phyloP scores from a whole-genome alignment of 2,329 filamentous ascomycete species.

The Pestalotiopsis sp. region DNA sequence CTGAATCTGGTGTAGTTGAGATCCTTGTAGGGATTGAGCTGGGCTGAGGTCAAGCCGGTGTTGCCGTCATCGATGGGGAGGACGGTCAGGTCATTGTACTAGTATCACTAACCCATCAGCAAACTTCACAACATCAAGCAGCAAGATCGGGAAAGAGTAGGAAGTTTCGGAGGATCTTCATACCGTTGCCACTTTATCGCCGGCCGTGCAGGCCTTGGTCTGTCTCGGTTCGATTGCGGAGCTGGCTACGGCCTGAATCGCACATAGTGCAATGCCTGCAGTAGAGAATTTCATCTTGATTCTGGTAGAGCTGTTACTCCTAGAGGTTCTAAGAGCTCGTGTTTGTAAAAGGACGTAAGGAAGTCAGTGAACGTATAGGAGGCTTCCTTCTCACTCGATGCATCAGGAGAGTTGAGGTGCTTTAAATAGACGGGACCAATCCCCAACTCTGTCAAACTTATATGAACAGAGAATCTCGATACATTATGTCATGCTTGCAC shows the following conservation, averaged over 20 bases:
- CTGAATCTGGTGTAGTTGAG: slow-evolving; percentile 4
- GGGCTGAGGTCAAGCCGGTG: neutral
- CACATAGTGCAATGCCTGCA: neutral
- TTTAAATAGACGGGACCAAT: no score
- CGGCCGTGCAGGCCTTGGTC: neutral
- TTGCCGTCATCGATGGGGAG: neutral
- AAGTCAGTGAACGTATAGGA: no score
- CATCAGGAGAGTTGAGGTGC: no score
- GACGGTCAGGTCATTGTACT: neutral
- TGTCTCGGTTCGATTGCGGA: neutral
- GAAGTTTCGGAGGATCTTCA: neutral
- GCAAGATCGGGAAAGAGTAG: neutral
- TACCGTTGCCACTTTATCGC: neutral
- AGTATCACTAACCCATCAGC: neutral
- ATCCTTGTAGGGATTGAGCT: neutral
- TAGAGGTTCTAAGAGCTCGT: no score
- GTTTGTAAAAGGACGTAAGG: no score
- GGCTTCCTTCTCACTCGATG: no score
- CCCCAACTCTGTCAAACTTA: no score
- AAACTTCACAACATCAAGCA: neutral
- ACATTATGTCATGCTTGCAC: no score
- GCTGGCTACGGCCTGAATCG: neutral
- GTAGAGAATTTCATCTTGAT: neutral
- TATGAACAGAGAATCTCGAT: no score
- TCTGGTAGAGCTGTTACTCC: no score